phyloP scores from a whole-genome alignment of 495 filamentous ascomycete species.

The Hyaloscypha finlandica region DNA sequence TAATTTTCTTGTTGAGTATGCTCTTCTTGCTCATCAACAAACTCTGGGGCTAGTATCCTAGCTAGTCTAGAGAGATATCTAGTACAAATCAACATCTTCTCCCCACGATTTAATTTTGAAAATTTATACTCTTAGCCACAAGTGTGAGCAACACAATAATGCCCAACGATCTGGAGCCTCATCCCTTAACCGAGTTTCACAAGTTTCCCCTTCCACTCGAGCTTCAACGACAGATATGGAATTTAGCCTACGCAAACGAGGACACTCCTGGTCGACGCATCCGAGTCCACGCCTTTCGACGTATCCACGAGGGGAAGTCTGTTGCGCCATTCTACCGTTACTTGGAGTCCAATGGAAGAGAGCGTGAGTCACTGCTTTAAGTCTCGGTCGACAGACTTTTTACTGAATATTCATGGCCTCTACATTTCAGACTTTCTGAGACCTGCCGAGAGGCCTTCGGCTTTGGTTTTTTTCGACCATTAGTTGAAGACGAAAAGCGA shows the following conservation, averaged over 20 bases:
- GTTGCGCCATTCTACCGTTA: background rate
- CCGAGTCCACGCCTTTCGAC: background rate
- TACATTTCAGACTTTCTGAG: background rate
- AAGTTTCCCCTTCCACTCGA: background rate
- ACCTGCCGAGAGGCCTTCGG: background rate
- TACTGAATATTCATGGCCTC: background rate
- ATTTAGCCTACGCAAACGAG: background rate
- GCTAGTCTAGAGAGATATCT: background rate
- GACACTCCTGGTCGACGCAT: background rate
- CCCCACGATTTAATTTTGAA: background rate
- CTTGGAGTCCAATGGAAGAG: background rate
- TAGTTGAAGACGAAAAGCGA: background rate
- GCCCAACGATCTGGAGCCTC: background rate
- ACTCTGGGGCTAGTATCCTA: background rate
- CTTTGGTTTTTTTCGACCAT: background rate
- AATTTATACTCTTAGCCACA: background rate
- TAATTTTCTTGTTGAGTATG: background rate
- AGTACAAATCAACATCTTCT: background rate
- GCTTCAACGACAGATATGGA: background rate
- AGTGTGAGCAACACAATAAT: background rate
- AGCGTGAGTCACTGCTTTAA: background rate
- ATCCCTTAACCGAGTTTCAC: background rate
- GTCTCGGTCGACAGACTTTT: background rate
- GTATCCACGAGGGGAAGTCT: background rate
- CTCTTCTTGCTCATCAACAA: background rate